phyloP scores from a whole-genome alignment of 2,329 filamentous ascomycete genomes.

The Fusarium sp. region DNA sequence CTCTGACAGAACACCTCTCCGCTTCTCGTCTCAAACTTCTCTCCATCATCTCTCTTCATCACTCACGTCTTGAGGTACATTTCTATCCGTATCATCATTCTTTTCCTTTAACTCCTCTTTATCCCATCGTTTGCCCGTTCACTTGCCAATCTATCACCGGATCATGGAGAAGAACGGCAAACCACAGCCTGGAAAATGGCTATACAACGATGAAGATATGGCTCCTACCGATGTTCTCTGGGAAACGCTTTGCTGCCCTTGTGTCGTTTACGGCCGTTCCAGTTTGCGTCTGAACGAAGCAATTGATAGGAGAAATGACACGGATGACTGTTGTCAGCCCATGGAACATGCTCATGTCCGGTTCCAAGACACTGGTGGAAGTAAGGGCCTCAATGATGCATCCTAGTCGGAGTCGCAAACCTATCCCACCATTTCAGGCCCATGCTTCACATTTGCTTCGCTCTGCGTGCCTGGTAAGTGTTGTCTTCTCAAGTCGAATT shows the following conservation, averaged over 20 bases:
- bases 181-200: slow-evolving; percentile 1
- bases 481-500: background rate
- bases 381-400: slow-evolving; percentile 6
- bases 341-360: background rate
- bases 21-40: background rate
- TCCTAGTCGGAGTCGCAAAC: slow-evolving; percentile 2
- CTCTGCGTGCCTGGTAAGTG: slow-evolving; percentile 50
- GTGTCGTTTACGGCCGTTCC: slow-evolving; percentile 3
- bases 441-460: slow-evolving; percentile 12
- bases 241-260: slow-evolving; percentile 1
- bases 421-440: background rate
- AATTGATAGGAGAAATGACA: background rate
- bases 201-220: background rate
- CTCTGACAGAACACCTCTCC: background rate
- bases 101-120: slow-evolving; percentile 2
- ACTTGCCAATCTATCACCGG: background rate
- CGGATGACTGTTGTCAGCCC: background rate
- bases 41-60: slow-evolving; percentile 5
- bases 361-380: background rate
- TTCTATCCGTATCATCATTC: slow-evolving; percentile 1
- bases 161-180: slow-evolving; percentile 2
- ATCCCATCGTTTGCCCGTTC: background rate
- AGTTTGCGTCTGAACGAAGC: background rate
- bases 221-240: background rate
- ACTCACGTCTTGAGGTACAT: background rate